Evolutionary conservation across 169 alveolate species (phyloP).

Genomic region (Plasmodium chabaudi): DNA sequence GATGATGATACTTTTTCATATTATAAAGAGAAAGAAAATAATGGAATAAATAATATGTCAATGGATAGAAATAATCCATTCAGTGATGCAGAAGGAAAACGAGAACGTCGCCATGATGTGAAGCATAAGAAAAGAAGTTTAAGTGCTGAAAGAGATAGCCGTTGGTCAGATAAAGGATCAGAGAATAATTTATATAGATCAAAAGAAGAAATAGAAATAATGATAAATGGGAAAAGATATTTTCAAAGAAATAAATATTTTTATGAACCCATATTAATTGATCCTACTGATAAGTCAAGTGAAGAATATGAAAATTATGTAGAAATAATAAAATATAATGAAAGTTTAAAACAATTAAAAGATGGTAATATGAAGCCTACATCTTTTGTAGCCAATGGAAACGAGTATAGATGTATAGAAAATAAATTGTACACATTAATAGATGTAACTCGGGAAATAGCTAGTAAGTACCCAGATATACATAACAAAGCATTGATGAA

Average conservation of each 20-base stretch:
- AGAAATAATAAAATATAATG: conserved; percentile 58
- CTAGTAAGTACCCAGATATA: conserved; percentile 35
- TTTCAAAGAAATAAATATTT: conserved; percentile 74
- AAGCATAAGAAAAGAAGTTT: not conserved
- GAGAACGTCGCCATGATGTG: not conserved
- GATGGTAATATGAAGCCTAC: conserved; percentile 31
- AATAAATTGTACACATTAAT: conserved; percentile 54
- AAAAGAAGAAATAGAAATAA: conserved; percentile 54
- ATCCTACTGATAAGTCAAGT: conserved; percentile 34
- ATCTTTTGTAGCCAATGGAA: conserved; percentile 71
- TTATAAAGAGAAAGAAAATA: not conserved
- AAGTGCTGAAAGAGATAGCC: conserved; percentile 7
- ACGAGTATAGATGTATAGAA: conserved; percentile 63
- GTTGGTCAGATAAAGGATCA: not conserved
- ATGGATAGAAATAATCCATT: not conserved
- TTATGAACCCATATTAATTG: conserved; percentile 76
- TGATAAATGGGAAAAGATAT: conserved; percentile 69
- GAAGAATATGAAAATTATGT: conserved; percentile 74
- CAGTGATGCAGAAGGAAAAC: not conserved
- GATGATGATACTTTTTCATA: not conserved
- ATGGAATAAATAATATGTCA: not conserved
- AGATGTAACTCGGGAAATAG: conserved; percentile 71
- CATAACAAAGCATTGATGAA: conserved; percentile 7
- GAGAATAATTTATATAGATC: conserved; percentile 10
- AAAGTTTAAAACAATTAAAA: conserved; percentile 40